Conservation (phyloP, 1,139 yeast species). For the Taphrina wiesneri region DNA sequence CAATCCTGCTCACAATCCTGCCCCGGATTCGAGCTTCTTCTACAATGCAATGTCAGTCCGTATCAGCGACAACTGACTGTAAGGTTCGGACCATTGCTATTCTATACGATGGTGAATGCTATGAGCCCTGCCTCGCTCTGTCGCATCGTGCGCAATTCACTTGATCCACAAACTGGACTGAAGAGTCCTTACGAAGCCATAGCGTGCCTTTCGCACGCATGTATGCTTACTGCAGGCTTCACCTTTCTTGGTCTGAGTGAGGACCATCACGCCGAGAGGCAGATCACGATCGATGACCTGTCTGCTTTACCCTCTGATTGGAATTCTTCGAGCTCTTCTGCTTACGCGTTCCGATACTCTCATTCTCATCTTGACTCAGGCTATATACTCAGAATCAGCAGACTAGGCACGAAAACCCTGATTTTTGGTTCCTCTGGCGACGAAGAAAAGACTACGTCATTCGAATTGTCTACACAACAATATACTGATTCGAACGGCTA, state of each 20-base stretch:
- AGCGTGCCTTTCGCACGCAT: conserved; percentile 37
- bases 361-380: conserved; percentile 33
- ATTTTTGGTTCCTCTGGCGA: conserved; percentile 36
- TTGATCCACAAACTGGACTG: conserved; percentile 9
- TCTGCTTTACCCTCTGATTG: conserved; percentile 12
- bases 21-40: not conserved
- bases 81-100: too few species aligned
- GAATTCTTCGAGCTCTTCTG: conserved; percentile 29
- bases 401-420: conserved; percentile 36
- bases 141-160: conserved; percentile 19
- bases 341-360: conserved; percentile 35
- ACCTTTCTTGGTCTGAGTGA: conserved; percentile 36
- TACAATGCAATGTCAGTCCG: not conserved
- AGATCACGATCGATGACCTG: conserved; percentile 4
- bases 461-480: conserved; percentile 15
- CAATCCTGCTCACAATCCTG: not conserved
- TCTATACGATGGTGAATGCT: not conserved
- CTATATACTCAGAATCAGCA: conserved; percentile 19
- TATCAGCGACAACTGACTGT: not conserved
- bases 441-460: conserved; percentile 22
- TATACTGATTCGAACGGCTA: conserved; percentile 14
- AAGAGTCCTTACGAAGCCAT: conserved; percentile 36
- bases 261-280: conserved; percentile 8
- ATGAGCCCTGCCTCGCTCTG: conserved; percentile 23
- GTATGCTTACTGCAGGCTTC: conserved; percentile 39